Base-by-base conservation (phyloP, 768 basidiomycete species). In the Auriscalpium vulgare region DNA sequence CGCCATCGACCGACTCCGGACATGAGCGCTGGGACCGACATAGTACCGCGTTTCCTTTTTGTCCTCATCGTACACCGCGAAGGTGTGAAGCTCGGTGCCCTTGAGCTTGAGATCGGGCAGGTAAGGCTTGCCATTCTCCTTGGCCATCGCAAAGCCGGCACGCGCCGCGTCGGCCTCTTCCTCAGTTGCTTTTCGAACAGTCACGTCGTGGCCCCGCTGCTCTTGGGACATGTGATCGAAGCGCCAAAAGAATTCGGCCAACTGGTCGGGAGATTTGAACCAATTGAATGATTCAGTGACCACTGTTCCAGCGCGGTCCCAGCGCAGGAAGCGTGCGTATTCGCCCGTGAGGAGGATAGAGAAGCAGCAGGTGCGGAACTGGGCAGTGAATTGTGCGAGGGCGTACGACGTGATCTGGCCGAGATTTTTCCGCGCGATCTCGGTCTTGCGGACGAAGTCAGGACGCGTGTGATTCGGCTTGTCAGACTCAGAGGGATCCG, bases 201-300 rank as follows among this genome's bases (percentile, higher is more conserved):
- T 29, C 3, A 23, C 23, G 14, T 56, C 55, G 5, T 50, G 11
- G 36, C 55, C 55, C 1, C 55, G 55, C 34, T 50, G 17, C 17
- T 16, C 48, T 16, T 3, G 17, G 4, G 55, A 56, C 4, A 50
- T 14, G 23, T 44, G 55, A 16, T 49, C 23, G 40, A 50, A 56
- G 13, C 55, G 37, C 55, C 48, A 44, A 21, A 56, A 36, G 38
- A 56, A 56, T 34, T 56, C 40, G 29, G 44, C 35, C 3, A 56
- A 29, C 19, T 13, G 21, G 11, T 56, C n/a, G 0, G 23, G 37
- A 19, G 40, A 21, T n/a, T 34, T 4, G 36, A 50, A 37, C 19
- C 14, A 50, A 6, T 50, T 35, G 38, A 56, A 50, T 29, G 34
- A 36, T 3, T 50, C 49, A 2, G 17, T 23, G 11, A 37, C n/a